phyloP scores from a whole-genome alignment of 2,329 filamentous ascomycete species.

The Dactylonectria macrodidyma region DNA sequence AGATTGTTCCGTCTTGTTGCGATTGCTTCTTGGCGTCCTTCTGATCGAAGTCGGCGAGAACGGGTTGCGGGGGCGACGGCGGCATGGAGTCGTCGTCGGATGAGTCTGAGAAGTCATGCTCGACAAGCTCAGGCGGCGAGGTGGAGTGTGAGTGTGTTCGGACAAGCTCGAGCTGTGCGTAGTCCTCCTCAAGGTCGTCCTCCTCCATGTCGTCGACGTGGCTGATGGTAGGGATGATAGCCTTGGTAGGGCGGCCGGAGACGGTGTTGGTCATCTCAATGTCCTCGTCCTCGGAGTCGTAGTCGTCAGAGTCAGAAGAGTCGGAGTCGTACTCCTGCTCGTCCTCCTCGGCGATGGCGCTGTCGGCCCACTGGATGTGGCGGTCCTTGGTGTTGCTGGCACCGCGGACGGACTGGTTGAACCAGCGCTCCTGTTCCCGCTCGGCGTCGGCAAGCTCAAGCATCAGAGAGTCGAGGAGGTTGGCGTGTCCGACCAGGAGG shows the following conservation, averaged over 20 bases:
- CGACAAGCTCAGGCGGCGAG: conserved; percentile 78
- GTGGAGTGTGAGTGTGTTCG: conserved; percentile 77
- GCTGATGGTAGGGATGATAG: conserved; percentile 52
- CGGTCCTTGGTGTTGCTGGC: conserved; percentile 74
- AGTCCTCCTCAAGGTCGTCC: conserved; percentile 75
- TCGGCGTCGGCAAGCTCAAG: conserved; percentile 92
- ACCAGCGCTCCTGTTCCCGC: conserved; percentile 96
- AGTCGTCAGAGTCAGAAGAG: conserved; percentile 66
- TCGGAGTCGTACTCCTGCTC: conserved; percentile 81
- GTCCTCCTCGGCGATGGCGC: conserved; percentile 78
- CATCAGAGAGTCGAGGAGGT: conserved; percentile 97
- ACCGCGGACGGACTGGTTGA: conserved; percentile 93
- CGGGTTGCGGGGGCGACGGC: conserved; percentile 74
- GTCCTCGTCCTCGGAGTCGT: conserved; percentile 70
- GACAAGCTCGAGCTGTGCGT: conserved; percentile 76
- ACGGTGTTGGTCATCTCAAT: conserved; percentile 68
- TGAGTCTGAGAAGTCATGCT: conserved; percentile 79
- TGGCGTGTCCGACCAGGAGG: conserved; percentile 96
- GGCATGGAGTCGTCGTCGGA: conserved; percentile 84
- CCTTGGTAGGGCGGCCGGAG: conserved; percentile 56
- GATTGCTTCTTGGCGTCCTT: conserved; percentile 65
- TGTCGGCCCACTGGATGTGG: conserved; percentile 91
- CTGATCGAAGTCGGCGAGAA: conserved; percentile 72
- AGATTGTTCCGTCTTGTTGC: conserved; percentile 62
- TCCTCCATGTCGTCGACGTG: conserved; percentile 62